phyloP scores from a whole-genome alignment of 306 rosid species.

The Rubus parviflorus region DNA sequence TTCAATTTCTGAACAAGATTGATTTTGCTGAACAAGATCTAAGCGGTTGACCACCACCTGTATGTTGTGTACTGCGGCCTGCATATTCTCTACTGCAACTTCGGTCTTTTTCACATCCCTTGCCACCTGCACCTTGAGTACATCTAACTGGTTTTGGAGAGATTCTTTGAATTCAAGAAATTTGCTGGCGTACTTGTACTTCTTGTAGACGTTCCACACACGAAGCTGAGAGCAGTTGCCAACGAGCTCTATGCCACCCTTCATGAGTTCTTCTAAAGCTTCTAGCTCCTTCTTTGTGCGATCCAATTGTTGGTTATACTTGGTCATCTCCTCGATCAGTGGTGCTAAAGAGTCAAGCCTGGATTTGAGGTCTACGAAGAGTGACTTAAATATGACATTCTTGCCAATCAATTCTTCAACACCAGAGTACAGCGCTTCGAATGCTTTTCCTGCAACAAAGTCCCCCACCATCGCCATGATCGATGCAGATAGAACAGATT shows the following conservation, averaged over 20 bases:
- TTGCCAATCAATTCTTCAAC: background rate
- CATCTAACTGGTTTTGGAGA: background rate
- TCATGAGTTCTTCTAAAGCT: background rate
- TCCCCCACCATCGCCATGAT: background rate
- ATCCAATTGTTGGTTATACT: background rate
- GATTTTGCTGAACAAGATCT: background rate
- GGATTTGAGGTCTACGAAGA: background rate
- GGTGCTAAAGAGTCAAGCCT: background rate
- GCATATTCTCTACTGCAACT: no score
- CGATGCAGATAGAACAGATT: no score
- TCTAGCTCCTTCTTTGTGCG: background rate
- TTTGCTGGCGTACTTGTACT: background rate
- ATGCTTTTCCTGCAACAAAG: background rate
- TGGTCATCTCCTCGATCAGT: background rate
- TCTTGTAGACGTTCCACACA: background rate
- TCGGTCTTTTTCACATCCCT: background rate
- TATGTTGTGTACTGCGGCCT: no score
- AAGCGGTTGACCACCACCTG: no score
- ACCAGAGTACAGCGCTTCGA: background rate
- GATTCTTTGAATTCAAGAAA: constrained; percentile 14
- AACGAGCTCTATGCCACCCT: background rate
- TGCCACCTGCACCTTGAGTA: background rate
- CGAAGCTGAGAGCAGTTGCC: background rate
- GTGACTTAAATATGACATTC: background rate
- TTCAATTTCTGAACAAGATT: background rate